These are phyloP conservation scores for Apophysomyces trapeziformis DNA, from an alignment of 371 early-diverging fungal species.

Conservation along the genomic window DNA sequence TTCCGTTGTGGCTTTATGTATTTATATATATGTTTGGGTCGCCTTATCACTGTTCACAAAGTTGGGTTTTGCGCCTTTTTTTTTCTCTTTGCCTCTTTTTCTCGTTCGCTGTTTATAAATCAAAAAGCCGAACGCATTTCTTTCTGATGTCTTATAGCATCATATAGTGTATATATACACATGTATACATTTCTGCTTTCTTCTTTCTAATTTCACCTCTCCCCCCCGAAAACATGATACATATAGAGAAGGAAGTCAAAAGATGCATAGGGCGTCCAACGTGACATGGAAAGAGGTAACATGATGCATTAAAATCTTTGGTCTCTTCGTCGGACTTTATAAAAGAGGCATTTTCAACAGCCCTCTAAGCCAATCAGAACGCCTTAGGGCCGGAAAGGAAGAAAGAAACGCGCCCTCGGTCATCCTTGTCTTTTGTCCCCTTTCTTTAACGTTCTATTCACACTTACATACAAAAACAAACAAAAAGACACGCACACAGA, in stretches of 20 bases:
- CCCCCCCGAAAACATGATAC: too few species aligned
- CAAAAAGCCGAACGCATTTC: too few species aligned
- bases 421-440: neutral
- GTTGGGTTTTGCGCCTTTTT: neutral
- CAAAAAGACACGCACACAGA: too few species aligned
- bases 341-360: neutral
- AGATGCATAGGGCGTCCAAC: slow-evolving; percentile 1
- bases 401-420: neutral
- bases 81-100: neutral
- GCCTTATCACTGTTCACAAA: too few species aligned
- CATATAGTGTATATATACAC: too few species aligned
- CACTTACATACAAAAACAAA: too few species aligned
- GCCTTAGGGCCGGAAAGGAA: too few species aligned
- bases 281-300: slow-evolving; percentile 5
- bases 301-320: neutral
- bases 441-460: too few species aligned
- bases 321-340: neutral
- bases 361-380: too few species aligned
- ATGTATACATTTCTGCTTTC: neutral
- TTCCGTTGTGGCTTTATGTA: neutral
- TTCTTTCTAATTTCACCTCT: neutral
- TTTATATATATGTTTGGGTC: neutral
- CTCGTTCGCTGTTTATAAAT: too few species aligned
- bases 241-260: neutral
- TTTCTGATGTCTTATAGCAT: too few species aligned